Evolutionary conservation across 2,329 filamentous ascomycete species (phyloP), one percentile per base, ranked within the genome.

Genomic region (Scleromitrula shiraiana): DNA sequence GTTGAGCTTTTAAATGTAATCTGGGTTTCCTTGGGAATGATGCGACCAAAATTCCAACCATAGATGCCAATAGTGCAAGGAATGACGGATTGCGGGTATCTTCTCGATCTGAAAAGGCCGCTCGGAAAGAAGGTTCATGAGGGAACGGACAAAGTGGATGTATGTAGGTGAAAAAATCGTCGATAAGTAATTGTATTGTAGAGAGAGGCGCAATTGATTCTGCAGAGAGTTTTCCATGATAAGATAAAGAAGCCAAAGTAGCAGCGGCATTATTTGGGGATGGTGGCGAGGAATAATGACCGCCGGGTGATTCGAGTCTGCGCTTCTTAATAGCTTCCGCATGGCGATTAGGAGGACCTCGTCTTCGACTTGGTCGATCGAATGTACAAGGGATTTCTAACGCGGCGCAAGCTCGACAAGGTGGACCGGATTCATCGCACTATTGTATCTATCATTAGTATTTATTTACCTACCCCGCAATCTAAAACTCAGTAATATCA

Each of bases 161-260:
- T 45, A 89, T 83, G 62, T 88, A 88, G 15, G 82, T 88, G 67
- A 89, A 90, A 72, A 87, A 90, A 67, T 90, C 85, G 63, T 89
- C 83, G 49, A 90, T 77, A 14, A 89, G 71, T 2, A 83, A 73
- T 58, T 83, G 75, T 44, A 90, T 68, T 9, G 83, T 78, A 7
- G 78, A 75, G 64, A 83, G 72, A 0, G 85, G 82, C 33, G 83
- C 85, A 52, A 90, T 88, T 2, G 77, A 71, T 61, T 90, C 85
- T 40, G 82, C 77, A 50, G 78, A 76, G 12, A 80, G 61, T n/a
- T 66, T 62, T 23, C 59, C 60, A n/a, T 60, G 56, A 2, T 59
- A 60, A 14, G 61, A 62, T 53, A 64, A 60, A 4, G 58, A 57
- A 9, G 58, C 61, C 20, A 64, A 48, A 2, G 62, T 63, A 9